Conservation (phyloP, 2,329 filamentous ascomycete species). For the Calonectria hongkongensis region DNA sequence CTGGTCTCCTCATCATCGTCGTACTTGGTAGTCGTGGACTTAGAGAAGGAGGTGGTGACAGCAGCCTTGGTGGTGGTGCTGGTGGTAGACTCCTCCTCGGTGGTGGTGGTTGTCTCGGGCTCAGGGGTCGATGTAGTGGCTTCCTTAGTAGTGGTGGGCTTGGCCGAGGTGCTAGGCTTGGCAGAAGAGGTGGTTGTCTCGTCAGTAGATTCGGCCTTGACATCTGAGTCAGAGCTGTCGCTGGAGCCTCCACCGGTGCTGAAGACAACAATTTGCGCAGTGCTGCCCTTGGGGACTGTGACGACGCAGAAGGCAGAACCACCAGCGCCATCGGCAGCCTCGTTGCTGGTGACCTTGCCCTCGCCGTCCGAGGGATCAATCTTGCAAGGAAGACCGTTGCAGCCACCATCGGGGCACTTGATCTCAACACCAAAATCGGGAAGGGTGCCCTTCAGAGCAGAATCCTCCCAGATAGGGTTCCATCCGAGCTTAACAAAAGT, state of each 20-base stretch:
- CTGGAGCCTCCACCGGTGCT: conserved; percentile 62
- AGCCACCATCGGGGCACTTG: conserved; percentile 78
- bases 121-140: conserved; percentile 56
- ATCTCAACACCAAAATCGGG: conserved; percentile 82
- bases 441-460: conserved; percentile 71
- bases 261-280: conserved; percentile 80
- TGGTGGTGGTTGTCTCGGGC: conserved; percentile 45
- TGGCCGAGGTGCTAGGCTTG: conserved; percentile 38
- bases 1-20: conserved; percentile 37
- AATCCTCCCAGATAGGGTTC: conserved; percentile 83
- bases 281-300: conserved; percentile 80
- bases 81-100: conserved; percentile 36
- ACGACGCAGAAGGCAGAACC: conserved; percentile 84
- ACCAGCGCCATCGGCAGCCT: conserved; percentile 77
- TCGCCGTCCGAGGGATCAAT: conserved; percentile 78
- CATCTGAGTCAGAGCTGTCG: conserved; percentile 41
- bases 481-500: conserved; percentile 86
- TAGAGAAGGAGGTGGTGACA: conserved; percentile 54
- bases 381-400: conserved; percentile 84
- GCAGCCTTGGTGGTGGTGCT: conserved; percentile 41
- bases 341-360: conserved; percentile 75
- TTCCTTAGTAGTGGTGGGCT: conserved; percentile 50
- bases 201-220: conserved; percentile 47
- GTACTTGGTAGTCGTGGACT: conserved; percentile 42
- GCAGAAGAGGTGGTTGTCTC: conserved; percentile 46